Base-by-base conservation (phyloP, 306 rosid species). In the Sindora glabra region DNA sequence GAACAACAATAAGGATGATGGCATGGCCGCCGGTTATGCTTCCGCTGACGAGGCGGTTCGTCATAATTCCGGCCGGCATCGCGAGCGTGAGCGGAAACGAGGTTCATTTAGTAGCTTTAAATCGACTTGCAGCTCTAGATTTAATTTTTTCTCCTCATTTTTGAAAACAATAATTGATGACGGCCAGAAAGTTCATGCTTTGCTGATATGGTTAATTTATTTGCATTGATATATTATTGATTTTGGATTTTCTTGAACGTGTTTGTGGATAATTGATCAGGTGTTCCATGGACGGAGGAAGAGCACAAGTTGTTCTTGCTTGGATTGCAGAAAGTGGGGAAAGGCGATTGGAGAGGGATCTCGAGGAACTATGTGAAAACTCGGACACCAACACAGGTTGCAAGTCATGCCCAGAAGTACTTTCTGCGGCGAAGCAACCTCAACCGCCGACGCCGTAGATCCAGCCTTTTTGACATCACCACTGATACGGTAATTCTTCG, bases 301-400 rank as follows among this genome's bases (percentile, higher is more conserved):
- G 99, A 94, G 66, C 99, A 94, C 83, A 94, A 89, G 79, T 79
- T 94, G 36, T 94, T 94, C 44, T 57, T 94, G 81, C 60, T 84
- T 34, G 99, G 99, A 71, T 78, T 94, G 74, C 94, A 89, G 81
- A 82, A 84, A 68, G 99, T 89, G 13, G 99, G 99, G 32, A 94
- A 94, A 62, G 99, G 99, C 44, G 99, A 94, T 70, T 94, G 99
- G 99, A 84, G 99, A 60, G 97, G 99, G 72, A 94, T 94, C 72
- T 89, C 99, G 0, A 82, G 86, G 67, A 89, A 86, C 81, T 94
- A 86, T 25, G 99, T 94, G n/a, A 94, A 89, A 77, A 94, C 97
- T 23, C 79, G 99, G 59, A 94, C 99, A 0, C 99, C 99, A 1
- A 94, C 99, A 6, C 99, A 94, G 84, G 99, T 94, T 3, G 99